Conservation (phyloP, 169 alveolate genomes). For the Cryptosporidium sp. region DNA sequence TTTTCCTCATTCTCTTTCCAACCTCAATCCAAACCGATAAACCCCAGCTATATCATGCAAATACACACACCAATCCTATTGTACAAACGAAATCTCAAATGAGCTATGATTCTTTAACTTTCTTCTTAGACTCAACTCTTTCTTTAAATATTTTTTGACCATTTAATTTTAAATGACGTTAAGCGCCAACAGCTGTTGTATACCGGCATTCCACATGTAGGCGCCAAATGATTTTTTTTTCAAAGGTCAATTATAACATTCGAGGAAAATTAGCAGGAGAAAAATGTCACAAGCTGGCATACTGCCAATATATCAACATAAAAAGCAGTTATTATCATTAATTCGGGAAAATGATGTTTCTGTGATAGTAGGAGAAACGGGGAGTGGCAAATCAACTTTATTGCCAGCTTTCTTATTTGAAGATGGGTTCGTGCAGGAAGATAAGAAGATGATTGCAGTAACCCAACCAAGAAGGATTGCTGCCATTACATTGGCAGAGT, state of each 20-base stretch:
- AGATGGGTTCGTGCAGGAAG: constrained; percentile 74
- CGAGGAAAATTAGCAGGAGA: neutral
- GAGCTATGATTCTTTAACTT: neutral
- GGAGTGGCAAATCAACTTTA: constrained; percentile 90
- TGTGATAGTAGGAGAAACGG: constrained; percentile 93
- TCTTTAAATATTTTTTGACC: neutral
- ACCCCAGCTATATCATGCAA: neutral
- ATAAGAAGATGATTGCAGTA: constrained; percentile 82
- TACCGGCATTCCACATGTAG: constrained; percentile 48
- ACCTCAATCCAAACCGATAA: neutral
- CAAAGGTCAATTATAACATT: too few relatives aligned
- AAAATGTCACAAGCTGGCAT: constrained; percentile 46
- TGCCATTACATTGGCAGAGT: constrained; percentile 90
- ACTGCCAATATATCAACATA: constrained; percentile 40
- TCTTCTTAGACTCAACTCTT: neutral
- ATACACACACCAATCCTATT: neutral
- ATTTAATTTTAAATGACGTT: neutral
- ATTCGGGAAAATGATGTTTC: constrained; percentile 87
- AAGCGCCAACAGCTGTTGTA: neutral
- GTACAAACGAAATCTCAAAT: neutral
- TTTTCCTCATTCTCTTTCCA: neutral
- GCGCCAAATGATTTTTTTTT: neutral
- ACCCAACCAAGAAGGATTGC: constrained; percentile 94
- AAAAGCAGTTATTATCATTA: constrained; percentile 36
- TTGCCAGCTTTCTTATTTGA: constrained; percentile 78